Evolutionary conservation across 108 stramenopile genomes (phyloP).

Genomic region (Cyclotella baltica): DNA sequence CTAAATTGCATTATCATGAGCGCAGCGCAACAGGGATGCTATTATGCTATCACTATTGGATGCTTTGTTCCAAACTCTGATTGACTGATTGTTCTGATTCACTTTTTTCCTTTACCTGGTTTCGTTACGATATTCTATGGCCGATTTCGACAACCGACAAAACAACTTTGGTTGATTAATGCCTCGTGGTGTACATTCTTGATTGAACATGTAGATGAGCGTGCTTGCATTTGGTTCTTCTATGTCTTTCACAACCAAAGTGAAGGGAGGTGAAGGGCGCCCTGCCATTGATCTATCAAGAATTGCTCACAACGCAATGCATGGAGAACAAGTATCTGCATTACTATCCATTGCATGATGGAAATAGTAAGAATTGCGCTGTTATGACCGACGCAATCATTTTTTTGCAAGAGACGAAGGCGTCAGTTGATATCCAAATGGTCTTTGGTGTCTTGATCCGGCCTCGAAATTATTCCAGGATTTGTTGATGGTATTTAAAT

Average conservation of each 20-base stretch:
- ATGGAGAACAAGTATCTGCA: constrained; percentile 52
- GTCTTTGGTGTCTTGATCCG: constrained; percentile 34
- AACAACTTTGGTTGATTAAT: constrained; percentile 45
- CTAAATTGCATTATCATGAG: too few species aligned
- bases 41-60: constrained; percentile 43
- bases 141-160: constrained; percentile 30
- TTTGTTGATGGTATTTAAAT: constrained; percentile 31
- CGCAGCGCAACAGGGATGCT: too few species aligned
- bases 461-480: constrained; percentile 45
- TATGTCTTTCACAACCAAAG: neutral
- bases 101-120: neutral
- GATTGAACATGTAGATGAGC: constrained; percentile 31
- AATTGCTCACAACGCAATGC: constrained; percentile 33
- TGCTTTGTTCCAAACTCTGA: neutral
- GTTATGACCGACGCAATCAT: neutral
- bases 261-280: too few species aligned
- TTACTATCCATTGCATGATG: constrained; percentile 38
- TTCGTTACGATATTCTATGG: neutral
- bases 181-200: constrained; percentile 56
- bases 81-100: neutral
- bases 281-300: neutral
- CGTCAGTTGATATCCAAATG: constrained; percentile 26
- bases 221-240: neutral
- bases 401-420: neutral
- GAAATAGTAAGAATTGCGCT: constrained; percentile 3